phyloP scores from a whole-genome alignment of 352 stramenopile genomes.

The Globisporangium splendens region DNA sequence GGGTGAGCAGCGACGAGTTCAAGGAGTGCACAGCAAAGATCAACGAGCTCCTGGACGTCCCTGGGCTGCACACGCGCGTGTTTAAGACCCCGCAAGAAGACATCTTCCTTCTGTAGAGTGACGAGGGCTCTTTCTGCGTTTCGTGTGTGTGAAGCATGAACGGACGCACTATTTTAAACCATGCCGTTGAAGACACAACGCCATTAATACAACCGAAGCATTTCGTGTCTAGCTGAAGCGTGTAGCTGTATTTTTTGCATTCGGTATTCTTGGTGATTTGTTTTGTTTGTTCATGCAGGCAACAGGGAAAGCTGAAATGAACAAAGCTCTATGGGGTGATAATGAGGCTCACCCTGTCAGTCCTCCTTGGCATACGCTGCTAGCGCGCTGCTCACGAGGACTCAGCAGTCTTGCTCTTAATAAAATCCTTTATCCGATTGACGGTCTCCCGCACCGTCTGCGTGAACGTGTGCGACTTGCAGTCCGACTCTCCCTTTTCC shows the following conservation, averaged over 20 bases:
- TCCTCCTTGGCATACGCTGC: background rate
- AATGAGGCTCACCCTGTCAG: background rate
- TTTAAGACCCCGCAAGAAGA: slow-evolving; percentile 79
- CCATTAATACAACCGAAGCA: background rate
- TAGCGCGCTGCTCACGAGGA: slow-evolving; percentile 6
- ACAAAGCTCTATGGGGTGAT: slow-evolving; percentile 12
- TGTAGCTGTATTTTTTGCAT: background rate
- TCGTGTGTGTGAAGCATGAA: too few species aligned
- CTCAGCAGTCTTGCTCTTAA: slow-evolving; percentile 56
- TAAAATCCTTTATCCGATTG: slow-evolving; percentile 87
- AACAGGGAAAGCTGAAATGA: background rate
- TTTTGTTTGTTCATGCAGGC: slow-evolving; percentile 1
- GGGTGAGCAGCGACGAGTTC: slow-evolving; percentile 75
- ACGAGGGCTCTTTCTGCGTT: too few species aligned
- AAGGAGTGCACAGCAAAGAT: slow-evolving; percentile 76
- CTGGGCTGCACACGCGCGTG: slow-evolving; percentile 75
- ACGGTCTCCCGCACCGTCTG: slow-evolving; percentile 79
- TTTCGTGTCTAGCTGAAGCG: background rate
- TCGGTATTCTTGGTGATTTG: background rate
- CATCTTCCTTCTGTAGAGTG: slow-evolving; percentile 75
- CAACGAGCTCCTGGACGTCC: slow-evolving; percentile 82
- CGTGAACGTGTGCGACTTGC: slow-evolving; percentile 82
- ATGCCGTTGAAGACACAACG: background rate
- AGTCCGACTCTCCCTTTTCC: slow-evolving; percentile 66
- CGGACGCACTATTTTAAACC: too few species aligned